phyloP scores from a whole-genome alignment of 306 rosid genomes.

The Prunus dulcis region DNA sequence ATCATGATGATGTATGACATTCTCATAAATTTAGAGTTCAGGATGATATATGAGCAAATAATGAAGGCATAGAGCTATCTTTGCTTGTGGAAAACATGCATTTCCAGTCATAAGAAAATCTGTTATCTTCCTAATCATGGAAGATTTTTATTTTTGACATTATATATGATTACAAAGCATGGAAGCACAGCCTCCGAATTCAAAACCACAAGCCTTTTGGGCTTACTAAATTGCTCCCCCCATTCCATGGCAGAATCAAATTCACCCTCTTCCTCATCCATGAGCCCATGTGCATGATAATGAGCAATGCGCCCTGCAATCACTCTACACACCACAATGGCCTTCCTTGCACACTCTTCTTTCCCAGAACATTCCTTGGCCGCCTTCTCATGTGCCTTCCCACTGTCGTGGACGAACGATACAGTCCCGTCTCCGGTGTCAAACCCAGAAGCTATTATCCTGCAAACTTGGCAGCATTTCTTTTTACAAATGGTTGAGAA shows the following conservation, averaged over 20 bases:
- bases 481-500: neutral
- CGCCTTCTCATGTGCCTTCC: constrained; percentile 33
- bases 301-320: constrained; percentile 22
- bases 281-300: constrained; percentile 4
- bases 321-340: constrained; percentile 31
- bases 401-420: constrained; percentile 13
- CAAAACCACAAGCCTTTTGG: constrained; percentile 17
- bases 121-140: neutral
- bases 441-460: constrained; percentile 12
- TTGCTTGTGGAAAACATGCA: neutral
- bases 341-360: constrained; percentile 10
- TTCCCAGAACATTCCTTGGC: neutral
- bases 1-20: too few relatives aligned
- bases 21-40: too few relatives aligned
- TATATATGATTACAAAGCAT: constrained; percentile 31
- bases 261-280: constrained; percentile 13
- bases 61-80: too few relatives aligned
- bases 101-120: neutral
- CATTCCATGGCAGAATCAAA: constrained; percentile 29
- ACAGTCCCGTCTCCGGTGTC: neutral
- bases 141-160: neutral
- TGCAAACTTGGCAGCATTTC: constrained; percentile 27
- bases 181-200: constrained; percentile 34
- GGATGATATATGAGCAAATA: too few relatives aligned
- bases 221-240: neutral